Evolutionary conservation across 495 filamentous ascomycete species (phyloP), one percentile per base, ranked within the genome.

Genomic region (Aspergillus sclerotioniger): DNA sequence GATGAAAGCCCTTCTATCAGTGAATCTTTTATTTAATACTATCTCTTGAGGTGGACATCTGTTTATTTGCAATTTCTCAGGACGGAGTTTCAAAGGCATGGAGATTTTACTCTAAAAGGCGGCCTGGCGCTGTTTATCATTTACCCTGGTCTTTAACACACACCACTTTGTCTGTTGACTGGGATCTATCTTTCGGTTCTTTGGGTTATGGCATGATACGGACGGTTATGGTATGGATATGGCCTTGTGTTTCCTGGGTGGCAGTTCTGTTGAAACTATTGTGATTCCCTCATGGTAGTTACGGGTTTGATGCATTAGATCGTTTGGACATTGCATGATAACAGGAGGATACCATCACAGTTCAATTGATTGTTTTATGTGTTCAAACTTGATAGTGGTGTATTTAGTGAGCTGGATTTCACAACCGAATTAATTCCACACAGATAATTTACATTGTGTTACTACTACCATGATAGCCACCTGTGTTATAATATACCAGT

Each of bases 1-100:
- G 35, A 67, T 31, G 62, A 63, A 49, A 49, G 44, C 29, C 44
- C 13, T 43, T 44, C 39, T 43, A 1, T 16, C 29, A 19, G 32
- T 17, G n/a, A 45, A 47, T 39, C 21, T 33, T 47, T 44, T 37
- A 16, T 44, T 37, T 54, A 58, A 9, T 55, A 25, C 54, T 58
- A 16, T 29, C 45, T 54, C 52, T 17, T 17, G 35, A 25, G 56
- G 59, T 41, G 50, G 32, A 48, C 39, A 48, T 57, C 33, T 54
- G 50, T 57, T 57, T 33, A 17, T n/a, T 41, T 41, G 13, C 37
- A 41, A 41, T 12, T 15, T 6, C 37, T n/a, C 37, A n/a, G 13
- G 37, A n/a, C 37, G 37, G 37, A 41, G 37, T 41, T 41, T 13
- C n/a, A 6, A 41, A 15, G 37, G 37, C 37, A n/a, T 13, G 10